These are phyloP conservation scores for Amanita phalloides DNA, from an alignment of 768 basidiomycete genomes.

Conservation along the genomic window DNA sequence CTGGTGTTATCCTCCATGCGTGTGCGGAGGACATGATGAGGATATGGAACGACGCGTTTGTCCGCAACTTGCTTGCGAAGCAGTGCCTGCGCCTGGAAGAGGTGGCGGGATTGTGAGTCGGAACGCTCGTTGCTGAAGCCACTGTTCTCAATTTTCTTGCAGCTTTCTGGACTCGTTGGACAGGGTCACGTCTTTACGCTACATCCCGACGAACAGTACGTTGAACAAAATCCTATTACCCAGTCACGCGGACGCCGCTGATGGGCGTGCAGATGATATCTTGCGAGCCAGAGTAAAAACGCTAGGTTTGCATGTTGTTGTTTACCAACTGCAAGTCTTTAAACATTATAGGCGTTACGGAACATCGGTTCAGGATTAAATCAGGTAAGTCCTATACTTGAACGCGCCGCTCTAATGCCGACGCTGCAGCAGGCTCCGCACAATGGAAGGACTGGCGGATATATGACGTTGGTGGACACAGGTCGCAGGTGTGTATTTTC, in stretches of 20 bases:
- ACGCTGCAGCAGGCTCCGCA: conserved; percentile 11
- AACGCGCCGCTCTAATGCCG: background rate
- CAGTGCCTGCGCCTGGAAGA: conserved; percentile 56
- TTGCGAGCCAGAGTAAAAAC: conserved; percentile 63
- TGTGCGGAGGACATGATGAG: conserved; percentile 54
- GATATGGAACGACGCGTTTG: conserved; percentile 51
- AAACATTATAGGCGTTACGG: conserved; percentile 42
- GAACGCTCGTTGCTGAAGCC: background rate
- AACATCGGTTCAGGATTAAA: conserved; percentile 57
- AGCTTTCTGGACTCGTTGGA: conserved; percentile 65
- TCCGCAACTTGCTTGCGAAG: conserved; percentile 37
- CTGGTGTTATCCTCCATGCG: conserved; percentile 43
- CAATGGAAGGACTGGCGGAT: conserved; percentile 31
- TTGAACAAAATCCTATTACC: background rate
- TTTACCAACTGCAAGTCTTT: background rate
- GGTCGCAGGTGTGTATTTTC: conserved; percentile 40
- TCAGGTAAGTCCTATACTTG: conserved; percentile 19
- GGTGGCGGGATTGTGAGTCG: conserved; percentile 60
- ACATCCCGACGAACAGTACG: conserved; percentile 58
- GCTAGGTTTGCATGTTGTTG: conserved; percentile 17
- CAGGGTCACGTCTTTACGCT: conserved; percentile 49
- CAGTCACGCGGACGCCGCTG: background rate
- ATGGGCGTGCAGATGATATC: conserved; percentile 43
- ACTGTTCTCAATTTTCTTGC: conserved; percentile 3
- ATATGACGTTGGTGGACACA: conserved; percentile 51